Evolutionary conservation across 345 rosid genomes (phyloP), one percentile per base, ranked within the genome.

Genomic region (Eucalyptus marginata): DNA sequence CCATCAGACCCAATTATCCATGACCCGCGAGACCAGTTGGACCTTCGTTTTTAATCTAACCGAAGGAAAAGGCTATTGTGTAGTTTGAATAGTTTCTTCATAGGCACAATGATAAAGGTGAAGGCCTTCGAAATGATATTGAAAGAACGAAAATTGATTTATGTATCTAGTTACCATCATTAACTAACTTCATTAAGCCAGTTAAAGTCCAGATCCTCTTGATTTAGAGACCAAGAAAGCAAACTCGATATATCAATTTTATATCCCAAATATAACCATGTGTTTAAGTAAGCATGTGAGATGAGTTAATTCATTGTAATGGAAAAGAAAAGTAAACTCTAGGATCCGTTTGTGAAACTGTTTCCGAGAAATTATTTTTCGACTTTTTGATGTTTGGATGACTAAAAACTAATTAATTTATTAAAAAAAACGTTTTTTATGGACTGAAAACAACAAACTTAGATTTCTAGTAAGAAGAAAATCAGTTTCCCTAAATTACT

Each of bases 401-500:
- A 40, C 40, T 40, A 40, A 40, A 36, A 40, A 52, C 24, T 52
- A 3, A 52, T 52, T 18, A 18, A 51, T 17, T 2, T 16, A 16
- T 0, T 50, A 15, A 51, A 16, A n/a, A n/a, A 50, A 51, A 6
- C 7, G 0, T 7, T 52, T 51, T n/a, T 0, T 1, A 52, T 52
- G 58, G 58, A 52, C 10, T 18, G 10, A 52, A 52, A 52, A 52
- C 10, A 52, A 52, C 2, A 18, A 52, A 22, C 1, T 56, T 22
- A 56, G 27, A 20, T 24, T 56, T 56, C 12, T 56, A 56, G 62
- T 24, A 56, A 22, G 62, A 56, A 54, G 29, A 24, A 20, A 56
- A 56, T 56, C 62, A 24, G 0, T 56, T 22, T 56, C 1, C 62
- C 27, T 56, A 56, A 56, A 56, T 9, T 56, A 56, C 29, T 24